Evolutionary conservation across 345 rosid genomes (phyloP), one percentile per base, ranked within the genome.

Genomic region (Cardiospermum halicacabum): DNA sequence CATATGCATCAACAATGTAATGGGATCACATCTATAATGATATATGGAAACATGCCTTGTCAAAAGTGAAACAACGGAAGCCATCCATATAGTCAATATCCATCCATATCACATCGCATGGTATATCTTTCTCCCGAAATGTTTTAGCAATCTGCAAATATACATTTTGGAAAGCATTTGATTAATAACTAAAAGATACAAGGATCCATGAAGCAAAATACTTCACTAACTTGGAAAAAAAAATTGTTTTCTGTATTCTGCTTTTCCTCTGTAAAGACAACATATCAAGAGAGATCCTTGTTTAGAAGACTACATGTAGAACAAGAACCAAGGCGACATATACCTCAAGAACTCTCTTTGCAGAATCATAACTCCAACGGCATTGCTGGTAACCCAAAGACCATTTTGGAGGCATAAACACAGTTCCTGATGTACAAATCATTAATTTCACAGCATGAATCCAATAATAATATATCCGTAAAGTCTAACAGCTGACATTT

Each of bases 31-130:
- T 60, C 64, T 43, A 55, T 34, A 36, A 18, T 54, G n/a, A 30
- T 51, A 37, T 13, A 32, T 40, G 56, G n/a, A 58, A 53, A 66
- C 84, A 70, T 80, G 74, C 98, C 96, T 86, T 69, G 78, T 89
- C 88, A 55, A 92, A 86, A 70, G 98, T 92, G 78, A 92, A 92
- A 85, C 96, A 92, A 51, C 98, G 86, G 73, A 89, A 92, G 9
- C 93, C 91, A 71, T 92, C 98, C 98, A 92, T 92, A 79, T 92
- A 92, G 74, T 92, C 98, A 70, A 92, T 92, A 72, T 92, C 98
- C 98, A 92, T 92, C 98, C 98, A 92, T 77, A 92, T 76, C 62
- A 81, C 96, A 66, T 92, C 98, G 73, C 89, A 70, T 43, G 98
- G 96, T 66, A 92, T 89, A 53, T 70, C 83, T 80, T 92, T 92